Evolutionary conservation across 176 grass and related monocot genomes (phyloP).

Genomic region (Carex pumila): DNA sequence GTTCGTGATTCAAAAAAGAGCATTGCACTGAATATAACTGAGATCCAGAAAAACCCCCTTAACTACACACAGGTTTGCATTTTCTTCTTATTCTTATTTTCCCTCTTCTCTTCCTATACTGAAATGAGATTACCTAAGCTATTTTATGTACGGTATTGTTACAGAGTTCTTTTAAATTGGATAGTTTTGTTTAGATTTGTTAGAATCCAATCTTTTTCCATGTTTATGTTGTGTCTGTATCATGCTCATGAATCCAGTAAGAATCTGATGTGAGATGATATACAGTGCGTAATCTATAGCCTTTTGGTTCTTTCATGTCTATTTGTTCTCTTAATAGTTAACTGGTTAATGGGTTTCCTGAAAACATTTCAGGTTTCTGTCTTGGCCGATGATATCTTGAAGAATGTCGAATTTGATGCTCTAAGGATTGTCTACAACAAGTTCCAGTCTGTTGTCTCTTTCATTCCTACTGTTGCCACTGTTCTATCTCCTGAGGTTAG

Average conservation of each 20-base stretch:
- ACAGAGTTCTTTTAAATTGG: background rate
- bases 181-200: background rate
- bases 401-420: conserved; percentile 88
- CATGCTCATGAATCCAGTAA: background rate
- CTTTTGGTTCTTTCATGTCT: background rate
- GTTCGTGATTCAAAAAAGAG: conserved; percentile 57
- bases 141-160: background rate
- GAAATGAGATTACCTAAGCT: background rate
- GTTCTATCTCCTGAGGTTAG: conserved; percentile 87
- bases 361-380: conserved; percentile 60
- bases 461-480: conserved; percentile 69
- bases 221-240: background rate
- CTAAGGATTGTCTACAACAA: conserved; percentile 86
- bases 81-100: background rate
- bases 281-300: background rate
- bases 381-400: conserved; percentile 92
- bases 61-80: conserved; percentile 80
- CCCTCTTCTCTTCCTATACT: background rate
- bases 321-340: background rate
- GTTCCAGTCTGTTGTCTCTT: conserved; percentile 82
- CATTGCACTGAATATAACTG: conserved; percentile 58
- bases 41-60: conserved; percentile 83
- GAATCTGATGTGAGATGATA: background rate
- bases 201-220: background rate
- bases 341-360: background rate